Conservation (phyloP, 2,329 filamentous ascomycete genomes). For the Sporothrix inflata region DNA sequence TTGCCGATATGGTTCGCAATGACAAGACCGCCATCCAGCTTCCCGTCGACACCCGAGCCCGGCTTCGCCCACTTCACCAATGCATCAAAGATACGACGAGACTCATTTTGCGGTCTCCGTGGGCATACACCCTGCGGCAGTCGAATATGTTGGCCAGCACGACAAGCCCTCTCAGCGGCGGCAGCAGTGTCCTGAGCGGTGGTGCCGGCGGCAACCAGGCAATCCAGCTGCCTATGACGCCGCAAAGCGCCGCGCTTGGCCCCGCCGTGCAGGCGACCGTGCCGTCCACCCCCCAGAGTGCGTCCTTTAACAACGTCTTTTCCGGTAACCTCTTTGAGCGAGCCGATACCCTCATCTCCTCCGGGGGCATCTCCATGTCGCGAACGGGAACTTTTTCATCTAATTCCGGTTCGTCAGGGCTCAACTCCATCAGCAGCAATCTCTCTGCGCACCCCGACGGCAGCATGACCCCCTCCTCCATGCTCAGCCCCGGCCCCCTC, state of each 20-base stretch:
- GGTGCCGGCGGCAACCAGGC: constrained; percentile 27
- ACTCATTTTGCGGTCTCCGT: constrained; percentile 66
- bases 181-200: constrained; percentile 26
- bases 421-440: constrained; percentile 35
- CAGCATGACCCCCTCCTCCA: constrained; percentile 39
- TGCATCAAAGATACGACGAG: constrained; percentile 79
- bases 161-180: constrained; percentile 39
- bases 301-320: constrained; percentile 59
- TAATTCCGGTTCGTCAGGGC: constrained; percentile 65
- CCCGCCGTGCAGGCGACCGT: constrained; percentile 90
- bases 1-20: constrained; percentile 64
- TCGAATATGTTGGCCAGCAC: constrained; percentile 41
- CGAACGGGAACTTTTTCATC: constrained; percentile 62
- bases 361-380: constrained; percentile 61
- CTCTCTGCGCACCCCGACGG: constrained; percentile 39
- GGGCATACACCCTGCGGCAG: constrained; percentile 50
- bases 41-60: constrained; percentile 68
- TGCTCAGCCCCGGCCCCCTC: constrained; percentile 37
- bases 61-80: constrained; percentile 80
- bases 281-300: constrained; percentile 68
- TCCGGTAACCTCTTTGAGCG: constrained; percentile 63
- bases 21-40: constrained; percentile 57
- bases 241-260: constrained; percentile 84
- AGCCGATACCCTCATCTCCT: constrained; percentile 60
- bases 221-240: constrained; percentile 72